Evolutionary conservation across 345 rosid genomes (phyloP).

Genomic region (Boechera divaricarpa): DNA sequence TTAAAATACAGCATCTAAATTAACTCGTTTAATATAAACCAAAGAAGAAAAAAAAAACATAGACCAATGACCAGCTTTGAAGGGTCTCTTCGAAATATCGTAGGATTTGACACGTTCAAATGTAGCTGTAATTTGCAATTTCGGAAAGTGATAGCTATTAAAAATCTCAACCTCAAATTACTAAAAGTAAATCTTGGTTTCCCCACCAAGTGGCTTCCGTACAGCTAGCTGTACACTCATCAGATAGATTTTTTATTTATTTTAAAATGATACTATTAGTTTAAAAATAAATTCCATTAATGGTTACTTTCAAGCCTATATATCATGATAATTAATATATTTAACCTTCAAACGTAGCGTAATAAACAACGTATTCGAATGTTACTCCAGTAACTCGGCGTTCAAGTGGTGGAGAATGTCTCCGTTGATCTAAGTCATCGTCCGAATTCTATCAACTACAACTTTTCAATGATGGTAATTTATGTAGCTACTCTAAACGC

Average conservation of each 20-base stretch:
- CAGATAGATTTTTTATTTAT: neutral
- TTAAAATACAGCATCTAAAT: neutral
- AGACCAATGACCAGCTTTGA: conserved; percentile 28
- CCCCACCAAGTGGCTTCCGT: conserved; percentile 41
- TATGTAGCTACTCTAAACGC: no score
- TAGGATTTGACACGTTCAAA: conserved; percentile 34
- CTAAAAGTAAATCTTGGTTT: conserved; percentile 16
- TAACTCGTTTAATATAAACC: conserved; percentile 6
- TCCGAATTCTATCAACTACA: no score
- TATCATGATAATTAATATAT: no score
- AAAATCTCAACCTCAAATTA: conserved; percentile 3
- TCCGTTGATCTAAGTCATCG: neutral
- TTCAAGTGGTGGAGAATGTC: neutral
- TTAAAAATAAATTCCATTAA: neutral
- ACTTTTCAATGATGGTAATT: no score
- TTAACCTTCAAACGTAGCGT: neutral
- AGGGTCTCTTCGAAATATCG: conserved; percentile 33
- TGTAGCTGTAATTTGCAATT: conserved; percentile 43
- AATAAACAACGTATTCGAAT: neutral
- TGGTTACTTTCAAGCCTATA: neutral
- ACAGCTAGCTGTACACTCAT: conserved; percentile 40
- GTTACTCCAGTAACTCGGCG: neutral
- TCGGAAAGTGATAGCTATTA: conserved; percentile 21
- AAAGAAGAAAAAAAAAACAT: neutral
- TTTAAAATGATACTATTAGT: neutral